Percentiles rank a stretch among this genome's conserved stretches.
Evolutionary conservation across 129 eudicot species (phyloP).

Genomic region (Flaveria bidentis): DNA sequence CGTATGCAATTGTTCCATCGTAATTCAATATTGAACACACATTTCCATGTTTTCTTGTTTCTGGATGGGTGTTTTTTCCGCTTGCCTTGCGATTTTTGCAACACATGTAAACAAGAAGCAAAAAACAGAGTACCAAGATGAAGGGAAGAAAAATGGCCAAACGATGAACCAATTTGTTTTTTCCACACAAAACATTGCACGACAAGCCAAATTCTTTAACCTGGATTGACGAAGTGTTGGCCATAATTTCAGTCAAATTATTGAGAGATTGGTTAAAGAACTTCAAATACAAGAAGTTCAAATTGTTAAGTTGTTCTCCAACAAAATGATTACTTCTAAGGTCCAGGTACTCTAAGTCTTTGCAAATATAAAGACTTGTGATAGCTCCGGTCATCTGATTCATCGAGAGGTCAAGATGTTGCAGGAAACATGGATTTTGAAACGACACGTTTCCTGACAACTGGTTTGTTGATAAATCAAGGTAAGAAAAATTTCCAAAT

Average conservation of each 20-base stretch:
- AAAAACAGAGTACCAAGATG: not conserved
- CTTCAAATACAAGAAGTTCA: not conserved
- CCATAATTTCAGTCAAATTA: not conserved
- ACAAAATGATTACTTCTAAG: slow-evolving; percentile 4
- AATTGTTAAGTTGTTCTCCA: not conserved
- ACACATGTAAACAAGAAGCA: not conserved
- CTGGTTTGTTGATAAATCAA: slow-evolving; percentile 19
- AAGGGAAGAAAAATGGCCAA: slow-evolving; percentile 12
- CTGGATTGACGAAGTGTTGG: not conserved
- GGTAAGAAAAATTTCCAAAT: not conserved
- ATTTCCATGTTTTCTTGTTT: slow-evolving; percentile 27
- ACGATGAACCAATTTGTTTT: not conserved
- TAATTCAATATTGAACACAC: slow-evolving; percentile 23
- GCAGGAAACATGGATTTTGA: not conserved
- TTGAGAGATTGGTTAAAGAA: not conserved
- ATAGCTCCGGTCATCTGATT: not conserved
- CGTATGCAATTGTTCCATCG: slow-evolving; percentile 38
- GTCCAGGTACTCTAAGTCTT: not conserved
- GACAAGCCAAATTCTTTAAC: not conserved
- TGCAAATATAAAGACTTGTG: not conserved
- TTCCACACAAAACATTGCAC: not conserved
- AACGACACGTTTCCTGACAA: not conserved
- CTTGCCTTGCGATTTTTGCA: not conserved
- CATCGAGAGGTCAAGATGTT: slow-evolving; percentile 7
- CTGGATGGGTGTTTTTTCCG: not conserved